These are phyloP conservation scores for Cladophialophora immunda DNA, from an alignment of 2,329 filamentous ascomycete species.

Conservation along the genomic window DNA sequence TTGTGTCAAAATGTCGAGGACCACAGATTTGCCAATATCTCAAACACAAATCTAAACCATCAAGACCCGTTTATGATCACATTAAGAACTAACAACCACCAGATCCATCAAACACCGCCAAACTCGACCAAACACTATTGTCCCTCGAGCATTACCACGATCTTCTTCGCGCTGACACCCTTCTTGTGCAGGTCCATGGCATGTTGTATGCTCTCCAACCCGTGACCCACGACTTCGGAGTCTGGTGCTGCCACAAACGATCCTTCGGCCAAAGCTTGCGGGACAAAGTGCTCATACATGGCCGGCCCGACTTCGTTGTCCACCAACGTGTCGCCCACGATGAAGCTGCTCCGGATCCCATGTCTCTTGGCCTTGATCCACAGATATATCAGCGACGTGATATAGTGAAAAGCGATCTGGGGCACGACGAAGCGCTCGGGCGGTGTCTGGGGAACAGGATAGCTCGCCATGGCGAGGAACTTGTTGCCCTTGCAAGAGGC, in stretches of 20 bases:
- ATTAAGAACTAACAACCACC: too few species aligned
- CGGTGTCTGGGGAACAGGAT: slow-evolving; percentile 16
- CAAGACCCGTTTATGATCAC: too few species aligned
- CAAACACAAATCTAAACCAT: too few species aligned
- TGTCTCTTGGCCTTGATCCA: slow-evolving; percentile 26
- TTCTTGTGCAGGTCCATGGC: slow-evolving; percentile 50
- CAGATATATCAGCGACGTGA: slow-evolving; percentile 22
- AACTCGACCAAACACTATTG: background rate
- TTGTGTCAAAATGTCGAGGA: too few species aligned
- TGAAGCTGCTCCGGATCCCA: slow-evolving; percentile 38
- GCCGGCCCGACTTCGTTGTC: slow-evolving; percentile 38
- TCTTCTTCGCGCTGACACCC: slow-evolving; percentile 55
- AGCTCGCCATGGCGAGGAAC: slow-evolving; percentile 35
- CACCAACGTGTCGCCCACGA: slow-evolving; percentile 31
- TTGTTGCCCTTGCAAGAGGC: slow-evolving; percentile 35
- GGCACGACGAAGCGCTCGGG: slow-evolving; percentile 24
- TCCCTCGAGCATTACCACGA: slow-evolving; percentile 46
- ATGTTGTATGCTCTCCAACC: slow-evolving; percentile 54
- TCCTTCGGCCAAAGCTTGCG: slow-evolving; percentile 49
- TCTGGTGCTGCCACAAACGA: slow-evolving; percentile 51
- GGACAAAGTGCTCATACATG: slow-evolving; percentile 53
- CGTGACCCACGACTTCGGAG: slow-evolving; percentile 51
- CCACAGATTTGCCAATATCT: too few species aligned
- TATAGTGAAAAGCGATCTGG: slow-evolving; percentile 19
- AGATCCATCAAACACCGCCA: background rate